A percentile compares a stretch with the other conserved stretches of the same genome.
Conservation (phyloP, 2,329 filamentous ascomycete genomes). For the Cytospora leucostoma region DNA sequence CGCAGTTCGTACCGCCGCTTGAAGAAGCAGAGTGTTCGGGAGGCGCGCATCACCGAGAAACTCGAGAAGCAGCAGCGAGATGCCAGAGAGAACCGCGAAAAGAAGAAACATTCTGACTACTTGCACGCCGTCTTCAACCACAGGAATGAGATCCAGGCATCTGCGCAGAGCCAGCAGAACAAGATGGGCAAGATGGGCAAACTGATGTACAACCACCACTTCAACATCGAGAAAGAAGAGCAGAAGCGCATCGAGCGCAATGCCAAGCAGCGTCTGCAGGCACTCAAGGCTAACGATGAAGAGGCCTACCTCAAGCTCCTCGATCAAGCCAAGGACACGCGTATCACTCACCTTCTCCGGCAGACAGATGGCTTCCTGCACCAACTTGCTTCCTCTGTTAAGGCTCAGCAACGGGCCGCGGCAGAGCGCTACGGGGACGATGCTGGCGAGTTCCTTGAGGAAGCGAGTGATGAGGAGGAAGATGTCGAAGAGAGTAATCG, state of each 20-base stretch:
- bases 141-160: constrained; percentile 72
- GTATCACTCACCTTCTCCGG: constrained; percentile 94
- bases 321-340: constrained; percentile 97
- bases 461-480: constrained; percentile 50
- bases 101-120: constrained; percentile 95
- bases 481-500: constrained; percentile 67
- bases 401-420: constrained; percentile 84
- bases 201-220: constrained; percentile 86
- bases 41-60: constrained; percentile 97
- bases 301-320: constrained; percentile 97
- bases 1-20: constrained; percentile 85
- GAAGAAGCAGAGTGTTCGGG: constrained; percentile 95
- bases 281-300: constrained; percentile 97
- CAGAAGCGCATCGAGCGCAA: constrained; percentile 97
- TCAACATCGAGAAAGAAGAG: constrained; percentile 98
- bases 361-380: constrained; percentile 98
- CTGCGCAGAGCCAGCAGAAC: constrained; percentile 65
- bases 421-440: constrained; percentile 76
- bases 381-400: constrained; percentile 92
- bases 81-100: constrained; percentile 91
- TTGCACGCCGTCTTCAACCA: constrained; percentile 84
- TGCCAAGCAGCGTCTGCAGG: constrained; percentile 98
- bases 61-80: constrained; percentile 98
- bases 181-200: constrained; percentile 86
- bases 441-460: constrained; percentile 47